These are phyloP conservation scores for Solanum hybrid DNA, from an alignment of 305 asterid genomes.

Conservation along the genomic window DNA sequence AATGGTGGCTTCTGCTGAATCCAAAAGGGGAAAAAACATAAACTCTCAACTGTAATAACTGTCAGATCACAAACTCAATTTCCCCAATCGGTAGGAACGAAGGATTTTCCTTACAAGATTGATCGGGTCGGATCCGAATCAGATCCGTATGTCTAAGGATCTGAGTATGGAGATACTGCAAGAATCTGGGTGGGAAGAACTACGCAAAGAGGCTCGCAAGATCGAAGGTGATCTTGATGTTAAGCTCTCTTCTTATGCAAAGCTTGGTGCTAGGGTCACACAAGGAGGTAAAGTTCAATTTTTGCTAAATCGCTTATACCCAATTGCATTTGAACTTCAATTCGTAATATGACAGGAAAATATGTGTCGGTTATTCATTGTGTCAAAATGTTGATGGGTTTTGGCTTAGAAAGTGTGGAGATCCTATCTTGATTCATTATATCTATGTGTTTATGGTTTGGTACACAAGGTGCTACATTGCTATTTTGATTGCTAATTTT, in stretches of 20 bases:
- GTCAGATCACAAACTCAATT: background rate
- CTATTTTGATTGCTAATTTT: background rate
- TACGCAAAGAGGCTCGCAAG: constrained; percentile 83
- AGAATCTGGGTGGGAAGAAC: constrained; percentile 99
- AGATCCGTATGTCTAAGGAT: constrained; percentile 40
- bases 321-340: background rate
- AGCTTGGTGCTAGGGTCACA: constrained; percentile 84
- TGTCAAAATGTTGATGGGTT: background rate
- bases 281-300: constrained; percentile 47
- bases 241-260: constrained; percentile 91
- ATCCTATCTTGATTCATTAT: background rate
- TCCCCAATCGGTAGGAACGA: background rate
- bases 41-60: background rate
- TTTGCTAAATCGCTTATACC: background rate
- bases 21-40: background rate
- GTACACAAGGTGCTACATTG: background rate
- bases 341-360: background rate
- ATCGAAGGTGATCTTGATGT: constrained; percentile 98
- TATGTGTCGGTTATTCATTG: background rate
- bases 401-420: background rate
- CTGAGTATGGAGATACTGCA: constrained; percentile 63
- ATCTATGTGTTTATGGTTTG: background rate
- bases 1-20: background rate
- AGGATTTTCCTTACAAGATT: background rate
- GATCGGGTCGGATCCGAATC: constrained; percentile 14